These are phyloP conservation scores for Russula sp. DNA, from an alignment of 768 basidiomycete genomes.

Conservation along the genomic window DNA sequence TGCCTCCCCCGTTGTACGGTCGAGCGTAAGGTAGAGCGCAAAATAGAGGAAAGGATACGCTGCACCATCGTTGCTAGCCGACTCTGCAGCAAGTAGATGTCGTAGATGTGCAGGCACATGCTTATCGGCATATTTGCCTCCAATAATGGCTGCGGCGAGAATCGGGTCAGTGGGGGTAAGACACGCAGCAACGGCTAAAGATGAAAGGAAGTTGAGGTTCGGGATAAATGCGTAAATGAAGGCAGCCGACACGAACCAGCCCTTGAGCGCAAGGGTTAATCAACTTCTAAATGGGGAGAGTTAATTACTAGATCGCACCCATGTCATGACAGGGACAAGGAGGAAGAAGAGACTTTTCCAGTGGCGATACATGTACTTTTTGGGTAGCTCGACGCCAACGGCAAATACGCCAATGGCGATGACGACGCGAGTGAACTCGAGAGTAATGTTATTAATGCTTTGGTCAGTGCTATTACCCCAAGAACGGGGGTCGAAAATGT, in stretches of 20 bases:
- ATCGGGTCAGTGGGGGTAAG: conserved; percentile 95
- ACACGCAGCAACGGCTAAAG: conserved; percentile 87
- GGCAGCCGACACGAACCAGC: conserved; percentile 91
- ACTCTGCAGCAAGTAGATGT: conserved; percentile 66
- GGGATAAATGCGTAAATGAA: conserved; percentile 93
- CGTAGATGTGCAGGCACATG: conserved; percentile 87
- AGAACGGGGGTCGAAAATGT: conserved; percentile 75
- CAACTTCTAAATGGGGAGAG: not conserved
- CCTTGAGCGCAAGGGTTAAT: conserved; percentile 43
- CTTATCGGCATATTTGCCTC: conserved; percentile 97
- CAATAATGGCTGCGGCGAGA: conserved; percentile 86
- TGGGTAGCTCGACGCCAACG: conserved; percentile 95
- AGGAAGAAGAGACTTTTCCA: conserved; percentile 89
- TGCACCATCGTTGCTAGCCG: conserved; percentile 95
- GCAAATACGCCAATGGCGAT: conserved; percentile 97
- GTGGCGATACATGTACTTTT: conserved; percentile 91
- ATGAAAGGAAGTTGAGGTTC: conserved; percentile 81
- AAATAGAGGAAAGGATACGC: conserved; percentile 94
- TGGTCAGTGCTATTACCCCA: conserved; percentile 58
- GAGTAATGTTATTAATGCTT: conserved; percentile 68
- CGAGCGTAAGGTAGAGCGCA: conserved; percentile 81
- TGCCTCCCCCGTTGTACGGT: conserved; percentile 57
- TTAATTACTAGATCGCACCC: conserved; percentile 50
- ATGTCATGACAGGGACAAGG: conserved; percentile 78
- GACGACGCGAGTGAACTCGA: conserved; percentile 89